Percentiles rank a stretch among this genome's conserved stretches.
These are phyloP conservation scores for Phytopythium delawarense DNA, from an alignment of 352 stramenopile species.

Conservation along the genomic window DNA sequence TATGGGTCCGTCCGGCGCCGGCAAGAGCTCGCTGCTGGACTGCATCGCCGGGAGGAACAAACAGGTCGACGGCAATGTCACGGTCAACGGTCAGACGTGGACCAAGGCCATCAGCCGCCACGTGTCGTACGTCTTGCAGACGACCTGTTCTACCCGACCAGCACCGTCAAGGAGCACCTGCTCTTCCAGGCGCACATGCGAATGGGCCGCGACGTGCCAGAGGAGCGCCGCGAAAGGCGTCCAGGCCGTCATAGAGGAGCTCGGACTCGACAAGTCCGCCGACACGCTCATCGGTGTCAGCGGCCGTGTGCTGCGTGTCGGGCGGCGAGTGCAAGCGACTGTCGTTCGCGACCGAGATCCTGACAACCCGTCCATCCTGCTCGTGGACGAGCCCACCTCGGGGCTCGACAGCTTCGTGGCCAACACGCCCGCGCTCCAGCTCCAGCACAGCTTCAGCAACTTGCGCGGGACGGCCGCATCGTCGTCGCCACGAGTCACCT, in stretches of 20 bases:
- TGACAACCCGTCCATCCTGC: conserved; percentile 64
- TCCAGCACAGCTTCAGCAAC: conserved; percentile 50
- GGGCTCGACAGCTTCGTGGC: conserved; percentile 42
- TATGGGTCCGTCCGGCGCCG: conserved; percentile 53
- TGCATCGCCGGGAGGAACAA: conserved; percentile 40
- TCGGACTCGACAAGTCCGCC: conserved; percentile 33
- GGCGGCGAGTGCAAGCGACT: conserved; percentile 74
- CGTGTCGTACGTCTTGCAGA: conserved; percentile 87
- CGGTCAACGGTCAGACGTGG: conserved; percentile 38
- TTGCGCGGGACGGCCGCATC: conserved; percentile 73
- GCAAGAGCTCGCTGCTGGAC: conserved; percentile 54
- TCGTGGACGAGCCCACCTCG: conserved; percentile 71
- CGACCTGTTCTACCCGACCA: conserved; percentile 85
- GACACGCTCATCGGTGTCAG: conserved; percentile 38
- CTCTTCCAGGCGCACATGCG: conserved; percentile 73
- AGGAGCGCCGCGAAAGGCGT: conserved; percentile 12
- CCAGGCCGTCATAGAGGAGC: conserved; percentile 35
- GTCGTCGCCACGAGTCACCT: conserved; percentile 60
- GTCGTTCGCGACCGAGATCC: conserved; percentile 65
- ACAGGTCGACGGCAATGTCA: conserved; percentile 17
- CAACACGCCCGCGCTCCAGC: conserved; percentile 29
- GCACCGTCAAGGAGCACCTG: conserved; percentile 76
- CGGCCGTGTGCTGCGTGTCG: conserved; percentile 40
- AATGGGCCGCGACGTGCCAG: conserved; percentile 24
- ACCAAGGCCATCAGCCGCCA: conserved; percentile 26